phyloP scores from a whole-genome alignment of 163 green algal species.

The Scenedesmus sp. region DNA sequence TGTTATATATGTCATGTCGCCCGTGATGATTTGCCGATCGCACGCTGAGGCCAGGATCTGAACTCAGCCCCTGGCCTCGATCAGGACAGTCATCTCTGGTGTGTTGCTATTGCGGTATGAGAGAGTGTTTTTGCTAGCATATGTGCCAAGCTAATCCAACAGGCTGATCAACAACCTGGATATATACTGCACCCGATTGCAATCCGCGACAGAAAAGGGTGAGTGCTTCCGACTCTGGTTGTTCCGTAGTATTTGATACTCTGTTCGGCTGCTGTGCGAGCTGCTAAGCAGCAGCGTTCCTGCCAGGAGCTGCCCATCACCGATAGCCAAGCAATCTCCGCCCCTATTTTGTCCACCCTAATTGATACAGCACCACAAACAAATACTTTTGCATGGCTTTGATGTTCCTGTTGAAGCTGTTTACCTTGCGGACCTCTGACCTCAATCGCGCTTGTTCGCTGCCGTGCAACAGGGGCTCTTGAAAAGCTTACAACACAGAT shows the following conservation, averaged over 20 bases:
- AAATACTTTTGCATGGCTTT: background rate
- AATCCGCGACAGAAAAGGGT: background rate
- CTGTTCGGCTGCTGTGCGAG: background rate
- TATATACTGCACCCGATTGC: background rate
- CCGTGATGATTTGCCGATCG: too few species aligned
- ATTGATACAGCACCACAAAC: background rate
- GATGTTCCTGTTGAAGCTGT: background rate
- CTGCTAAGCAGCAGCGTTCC: background rate
- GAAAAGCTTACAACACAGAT: background rate
- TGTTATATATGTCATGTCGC: too few species aligned
- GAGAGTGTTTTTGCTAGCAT: background rate
- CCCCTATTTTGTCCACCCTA: background rate
- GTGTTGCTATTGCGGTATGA: background rate
- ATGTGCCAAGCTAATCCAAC: background rate
- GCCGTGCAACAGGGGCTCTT: background rate
- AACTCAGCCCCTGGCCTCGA: background rate
- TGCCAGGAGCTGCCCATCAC: background rate
- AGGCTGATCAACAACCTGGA: background rate
- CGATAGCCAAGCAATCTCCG: background rate
- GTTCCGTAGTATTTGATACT: background rate
- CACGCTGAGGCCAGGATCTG: background rate
- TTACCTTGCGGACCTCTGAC: background rate
- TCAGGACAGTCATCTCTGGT: background rate
- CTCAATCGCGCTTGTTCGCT: background rate
- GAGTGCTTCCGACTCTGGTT: background rate